These are phyloP conservation scores for Akanthomyces lecanii DNA, from an alignment of 2,329 filamentous ascomycete species.

Conservation along the genomic window DNA sequence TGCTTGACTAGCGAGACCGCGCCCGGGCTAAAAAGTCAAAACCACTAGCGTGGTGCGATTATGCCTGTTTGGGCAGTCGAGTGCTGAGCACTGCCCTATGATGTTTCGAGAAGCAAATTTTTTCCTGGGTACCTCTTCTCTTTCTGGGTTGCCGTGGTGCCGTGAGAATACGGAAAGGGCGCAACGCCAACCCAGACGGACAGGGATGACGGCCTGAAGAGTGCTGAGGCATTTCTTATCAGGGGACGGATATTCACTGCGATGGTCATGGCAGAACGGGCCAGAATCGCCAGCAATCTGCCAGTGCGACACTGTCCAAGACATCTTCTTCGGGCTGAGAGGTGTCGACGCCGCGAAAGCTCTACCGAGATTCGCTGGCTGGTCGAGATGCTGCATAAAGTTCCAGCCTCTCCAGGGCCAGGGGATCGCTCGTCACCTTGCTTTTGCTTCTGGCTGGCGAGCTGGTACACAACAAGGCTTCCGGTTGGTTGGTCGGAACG, in stretches of 20 bases:
- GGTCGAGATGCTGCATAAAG: background rate
- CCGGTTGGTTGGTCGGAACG: background rate
- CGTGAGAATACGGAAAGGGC: background rate
- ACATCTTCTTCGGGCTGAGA: background rate
- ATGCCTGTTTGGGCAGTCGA: background rate
- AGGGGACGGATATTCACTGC: background rate
- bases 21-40: background rate
- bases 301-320: background rate
- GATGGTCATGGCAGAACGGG: background rate
- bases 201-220: background rate
- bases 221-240: constrained; percentile 6
- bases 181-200: background rate
- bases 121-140: constrained; percentile 1
- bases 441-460: background rate
- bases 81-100: background rate
- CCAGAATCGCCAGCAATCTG: constrained; percentile 6
- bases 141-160: constrained; percentile 5
- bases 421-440: background rate
- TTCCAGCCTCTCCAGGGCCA: background rate
- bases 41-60: constrained; percentile 1
- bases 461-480: background rate
- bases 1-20: background rate
- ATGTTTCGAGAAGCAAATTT: background rate
- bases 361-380: background rate
- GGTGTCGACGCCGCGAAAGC: background rate